A percentile compares a stretch with the other conserved stretches of the same genome.
Evolutionary conservation across 2,329 filamentous ascomycete genomes (phyloP).

Genomic region (Calonectria fujianensis): DNA sequence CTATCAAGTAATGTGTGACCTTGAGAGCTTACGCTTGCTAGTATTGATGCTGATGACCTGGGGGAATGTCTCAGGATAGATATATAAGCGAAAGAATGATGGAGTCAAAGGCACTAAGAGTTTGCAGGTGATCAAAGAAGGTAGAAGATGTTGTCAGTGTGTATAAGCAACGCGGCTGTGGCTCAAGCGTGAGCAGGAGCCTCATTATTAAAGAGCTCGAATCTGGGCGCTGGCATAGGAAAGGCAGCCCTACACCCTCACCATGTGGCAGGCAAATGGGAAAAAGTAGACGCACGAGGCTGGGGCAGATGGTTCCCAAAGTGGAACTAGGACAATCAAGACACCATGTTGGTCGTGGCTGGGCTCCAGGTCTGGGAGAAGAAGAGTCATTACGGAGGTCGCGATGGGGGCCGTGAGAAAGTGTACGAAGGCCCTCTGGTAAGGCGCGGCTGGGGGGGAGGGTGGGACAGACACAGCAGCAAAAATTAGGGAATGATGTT

Average conservation of each 20-base stretch:
- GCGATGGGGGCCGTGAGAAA: slow-evolving; percentile 31
- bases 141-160: slow-evolving; percentile 26
- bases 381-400: slow-evolving; percentile 29
- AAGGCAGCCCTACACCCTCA: slow-evolving; percentile 20
- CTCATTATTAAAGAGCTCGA: slow-evolving; percentile 34
- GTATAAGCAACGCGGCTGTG: slow-evolving; percentile 23
- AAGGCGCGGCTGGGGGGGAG: slow-evolving; percentile 29
- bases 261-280: slow-evolving; percentile 30
- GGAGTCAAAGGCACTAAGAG: slow-evolving; percentile 46
- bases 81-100: slow-evolving; percentile 49
- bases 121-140: slow-evolving; percentile 57
- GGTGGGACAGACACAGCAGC: slow-evolving; percentile 21
- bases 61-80: slow-evolving; percentile 48
- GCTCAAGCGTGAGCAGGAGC: slow-evolving; percentile 33
- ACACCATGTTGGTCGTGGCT: slow-evolving; percentile 38
- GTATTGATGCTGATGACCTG: slow-evolving; percentile 48
- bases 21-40: slow-evolving; percentile 33
- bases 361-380: slow-evolving; percentile 6
- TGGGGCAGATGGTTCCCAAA: slow-evolving; percentile 36
- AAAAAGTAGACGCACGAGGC: slow-evolving; percentile 39
- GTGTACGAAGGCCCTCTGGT: slow-evolving; percentile 24
- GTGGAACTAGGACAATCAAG: slow-evolving; percentile 29
- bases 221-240: slow-evolving; percentile 21
- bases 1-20: slow-evolving; percentile 42
- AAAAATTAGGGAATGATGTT: slow-evolving; percentile 17